phyloP scores from a whole-genome alignment of 345 rosid species.

The Syzygium oleosum region DNA sequence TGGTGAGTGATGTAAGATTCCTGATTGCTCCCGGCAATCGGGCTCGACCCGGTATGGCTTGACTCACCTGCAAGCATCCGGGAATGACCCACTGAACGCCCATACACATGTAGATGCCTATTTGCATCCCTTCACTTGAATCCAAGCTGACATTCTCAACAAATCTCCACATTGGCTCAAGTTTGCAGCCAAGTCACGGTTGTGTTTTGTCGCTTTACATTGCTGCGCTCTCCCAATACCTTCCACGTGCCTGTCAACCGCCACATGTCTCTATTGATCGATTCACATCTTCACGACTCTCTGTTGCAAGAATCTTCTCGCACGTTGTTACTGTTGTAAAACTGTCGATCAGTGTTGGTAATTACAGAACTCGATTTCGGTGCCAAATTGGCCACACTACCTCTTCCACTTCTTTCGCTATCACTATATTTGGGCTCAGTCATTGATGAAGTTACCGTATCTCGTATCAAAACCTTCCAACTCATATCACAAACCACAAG shows the following conservation, averaged over 20 bases:
- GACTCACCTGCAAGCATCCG: background rate
- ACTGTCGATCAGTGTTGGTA: too few relatives aligned
- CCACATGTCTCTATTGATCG: too few relatives aligned
- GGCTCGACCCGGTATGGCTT: background rate
- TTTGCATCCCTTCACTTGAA: background rate
- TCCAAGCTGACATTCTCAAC: background rate
- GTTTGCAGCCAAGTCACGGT: background rate
- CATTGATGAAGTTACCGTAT: too few relatives aligned
- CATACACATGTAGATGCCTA: background rate
- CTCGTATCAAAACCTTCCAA: too few relatives aligned
- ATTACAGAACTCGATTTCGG: too few relatives aligned
- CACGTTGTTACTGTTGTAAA: too few relatives aligned
- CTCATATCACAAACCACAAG: background rate
- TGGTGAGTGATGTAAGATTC: background rate
- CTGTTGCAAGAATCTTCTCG: too few relatives aligned
- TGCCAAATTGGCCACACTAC: too few relatives aligned
- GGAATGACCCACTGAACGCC: background rate
- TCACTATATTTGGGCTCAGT: too few relatives aligned
- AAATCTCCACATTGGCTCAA: background rate
- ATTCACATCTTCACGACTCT: too few relatives aligned
- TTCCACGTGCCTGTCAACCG: background rate
- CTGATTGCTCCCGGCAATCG: background rate
- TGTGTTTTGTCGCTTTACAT: background rate
- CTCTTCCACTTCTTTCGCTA: too few relatives aligned
- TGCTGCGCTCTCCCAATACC: background rate